Conservation (phyloP, 805 yeast species). For the Starmera dryadoides region DNA sequence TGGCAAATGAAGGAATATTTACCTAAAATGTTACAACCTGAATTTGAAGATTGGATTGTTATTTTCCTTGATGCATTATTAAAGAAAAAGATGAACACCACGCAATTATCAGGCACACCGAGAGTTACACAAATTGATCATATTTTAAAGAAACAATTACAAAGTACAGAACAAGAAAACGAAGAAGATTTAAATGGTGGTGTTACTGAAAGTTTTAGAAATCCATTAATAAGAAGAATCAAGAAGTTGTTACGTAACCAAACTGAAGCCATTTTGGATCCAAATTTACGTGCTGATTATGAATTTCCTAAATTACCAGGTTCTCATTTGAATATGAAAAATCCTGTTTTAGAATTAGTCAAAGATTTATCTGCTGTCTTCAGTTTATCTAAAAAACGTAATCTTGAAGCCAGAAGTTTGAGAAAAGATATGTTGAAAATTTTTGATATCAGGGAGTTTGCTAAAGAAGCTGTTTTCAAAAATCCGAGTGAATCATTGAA, state of each 20-base stretch:
- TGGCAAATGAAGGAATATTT: slow-evolving; percentile 79
- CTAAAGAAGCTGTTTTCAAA: slow-evolving; percentile 60
- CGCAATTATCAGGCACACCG: slow-evolving; percentile 38
- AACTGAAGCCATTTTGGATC: slow-evolving; percentile 62
- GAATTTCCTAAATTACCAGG: slow-evolving; percentile 77
- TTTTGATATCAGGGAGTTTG: slow-evolving; percentile 81
- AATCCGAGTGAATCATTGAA: slow-evolving; percentile 70
- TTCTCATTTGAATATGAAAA: slow-evolving; percentile 45
- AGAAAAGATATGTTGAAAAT: slow-evolving; percentile 66
- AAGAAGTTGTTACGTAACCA: slow-evolving; percentile 61
- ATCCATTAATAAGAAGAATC: slow-evolving; percentile 60
- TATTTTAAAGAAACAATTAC: slow-evolving; percentile 36
- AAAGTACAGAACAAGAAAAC: slow-evolving; percentile 19
- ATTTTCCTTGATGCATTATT: slow-evolving; percentile 67
- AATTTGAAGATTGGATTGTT: slow-evolving; percentile 82
- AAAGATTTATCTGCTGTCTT: slow-evolving; percentile 70
- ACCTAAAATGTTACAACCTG: slow-evolving; percentile 70
- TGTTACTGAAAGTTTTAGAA: slow-evolving; percentile 49
- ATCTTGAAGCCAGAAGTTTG: slow-evolving; percentile 65
- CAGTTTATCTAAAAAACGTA: slow-evolving; percentile 54
- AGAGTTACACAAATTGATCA: slow-evolving; percentile 65
- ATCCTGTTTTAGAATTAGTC: slow-evolving; percentile 75
- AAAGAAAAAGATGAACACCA: slow-evolving; percentile 34
- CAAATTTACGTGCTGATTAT: slow-evolving; percentile 57
- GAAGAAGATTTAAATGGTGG: slow-evolving; percentile 35